A percentile compares a stretch with the other conserved stretches of the same genome.
Conservation (phyloP, 2,329 filamentous ascomycete genomes). For the Macrophomina pseudophaseolina region DNA sequence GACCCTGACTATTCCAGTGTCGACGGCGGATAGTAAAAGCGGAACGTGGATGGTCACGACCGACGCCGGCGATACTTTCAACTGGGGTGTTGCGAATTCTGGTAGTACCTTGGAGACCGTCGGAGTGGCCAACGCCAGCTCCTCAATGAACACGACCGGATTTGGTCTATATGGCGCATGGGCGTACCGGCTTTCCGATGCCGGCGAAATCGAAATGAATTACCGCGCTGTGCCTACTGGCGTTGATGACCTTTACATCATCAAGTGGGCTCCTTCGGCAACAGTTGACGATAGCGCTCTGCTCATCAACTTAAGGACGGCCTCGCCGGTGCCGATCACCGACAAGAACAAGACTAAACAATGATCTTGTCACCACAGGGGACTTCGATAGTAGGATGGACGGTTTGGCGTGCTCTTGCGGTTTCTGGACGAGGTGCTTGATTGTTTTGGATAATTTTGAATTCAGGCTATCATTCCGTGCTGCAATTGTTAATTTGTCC, state of each 20-base stretch:
- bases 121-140: constrained; percentile 35
- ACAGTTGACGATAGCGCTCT: constrained; percentile 7
- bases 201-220: constrained; percentile 32
- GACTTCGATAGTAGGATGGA: not conserved
- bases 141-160: constrained; percentile 31
- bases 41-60: constrained; percentile 32
- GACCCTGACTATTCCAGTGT: constrained; percentile 27
- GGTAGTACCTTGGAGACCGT: constrained; percentile 32
- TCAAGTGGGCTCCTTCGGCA: constrained; percentile 24
- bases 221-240: constrained; percentile 33
- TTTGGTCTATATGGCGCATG: constrained; percentile 41
- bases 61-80: constrained; percentile 29
- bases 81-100: constrained; percentile 32
- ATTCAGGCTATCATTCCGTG: too few species aligned
- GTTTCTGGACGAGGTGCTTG: not conserved
- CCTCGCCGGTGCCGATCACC: constrained; percentile 13
- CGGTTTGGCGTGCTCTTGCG: not conserved
- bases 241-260: constrained; percentile 30
- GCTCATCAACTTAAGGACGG: constrained; percentile 14
- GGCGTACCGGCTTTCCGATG: constrained; percentile 37
- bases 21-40: constrained; percentile 24
- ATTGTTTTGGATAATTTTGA: too few species aligned
- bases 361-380: not conserved
- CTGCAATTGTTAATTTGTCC: too few species aligned
- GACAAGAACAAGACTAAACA: constrained; percentile 7